Evolutionary conservation across 164 flowering plant genomes (phyloP).

Genomic region (Vitis vinifera): ASM3070453v1 NC_081815.1:7396001-7396500

Average conservation of each 20-base stretch:
- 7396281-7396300: too few relatives aligned
- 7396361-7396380: too few relatives aligned
- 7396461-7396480: constrained; percentile 34
- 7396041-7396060: not conserved
- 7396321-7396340: too few relatives aligned
- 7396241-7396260: not conserved
- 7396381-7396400: too few relatives aligned
- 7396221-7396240: not conserved
- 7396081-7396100: constrained; percentile 11
- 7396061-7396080: constrained; percentile 22
- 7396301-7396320: too few relatives aligned
- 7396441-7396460: constrained; percentile 50
- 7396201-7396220: constrained; percentile 50
- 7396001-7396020: constrained; percentile 20
- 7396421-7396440: not conserved
- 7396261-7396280: not conserved
- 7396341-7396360: too few relatives aligned
- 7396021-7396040: not conserved
- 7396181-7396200: constrained; percentile 45
- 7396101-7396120: constrained; percentile 11
- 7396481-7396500: constrained; percentile 30
- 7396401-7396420: not conserved
- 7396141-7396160: constrained; percentile 37
- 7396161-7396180: constrained; percentile 26
- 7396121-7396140: constrained; percentile 16